Base-by-base conservation (phyloP, 257 asterid species). In the Penstemon barbatus region DNA sequence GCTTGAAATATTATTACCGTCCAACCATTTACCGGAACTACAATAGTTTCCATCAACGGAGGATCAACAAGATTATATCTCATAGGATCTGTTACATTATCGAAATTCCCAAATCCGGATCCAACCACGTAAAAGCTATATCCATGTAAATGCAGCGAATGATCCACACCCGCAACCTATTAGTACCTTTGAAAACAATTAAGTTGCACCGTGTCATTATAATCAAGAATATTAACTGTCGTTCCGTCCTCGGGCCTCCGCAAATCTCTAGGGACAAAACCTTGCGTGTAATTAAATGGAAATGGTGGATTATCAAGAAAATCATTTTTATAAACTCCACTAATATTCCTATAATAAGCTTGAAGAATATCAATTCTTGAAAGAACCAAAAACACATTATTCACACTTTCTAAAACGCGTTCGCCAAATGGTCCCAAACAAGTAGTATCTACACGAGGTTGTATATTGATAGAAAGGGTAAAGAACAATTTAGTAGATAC, bases 141-240 rank as follows among this genome's bases (percentile, higher is more conserved):
- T 3, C 86, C 86, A 10, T 81, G 86, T 5, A 81, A 8, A 19
- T 81, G 86, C 80, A 81, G 74, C 0, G 85, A 83, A 10, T 81
- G 85, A 40, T 78, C 78, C 0, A 66, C 18, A 0, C 76, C 70
- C 0, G 8, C 42, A 0, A 65, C 69, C 42, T 51, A n/a, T 65
- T 74, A 0, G 83, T 78, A 18, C 83, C 83, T 15, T 81, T 83
- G 43, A 78, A 73, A 3, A 76, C 79, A 15, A 15, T 15, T 15
- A 7, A 80, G 42, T 61, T 80, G 81, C 58, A 80, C 81, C 4
- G 70, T 60, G 0, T 80, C 33, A 45, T 73, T 52, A 37, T 65
- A 80, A 3, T 75, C 71, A 1, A 81, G 55, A 41, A 68, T 42
- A 0, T 4, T 11, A 11, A 65, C 85, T 12, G 19, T 7, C 6